These are phyloP conservation scores for Paramecium sexaurelia DNA, from an alignment of 73 alveolate genomes.

Conservation along the genomic window DNA sequence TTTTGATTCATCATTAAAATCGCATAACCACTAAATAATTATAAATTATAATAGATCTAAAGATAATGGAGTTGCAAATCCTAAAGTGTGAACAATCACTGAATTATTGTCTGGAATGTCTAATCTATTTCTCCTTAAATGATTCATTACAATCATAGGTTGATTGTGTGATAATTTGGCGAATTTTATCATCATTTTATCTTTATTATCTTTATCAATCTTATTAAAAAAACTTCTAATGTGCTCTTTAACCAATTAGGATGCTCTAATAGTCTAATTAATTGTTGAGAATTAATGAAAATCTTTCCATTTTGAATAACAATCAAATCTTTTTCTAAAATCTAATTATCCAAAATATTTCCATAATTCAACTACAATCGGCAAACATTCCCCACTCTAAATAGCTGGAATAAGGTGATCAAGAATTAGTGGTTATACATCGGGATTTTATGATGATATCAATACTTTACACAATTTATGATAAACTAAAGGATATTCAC, in stretches of 20 bases:
- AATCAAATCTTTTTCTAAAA: conserved; percentile 7
- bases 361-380: conserved; percentile 19
- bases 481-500: conserved; percentile 17
- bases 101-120: conserved; percentile 35
- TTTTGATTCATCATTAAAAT: neutral
- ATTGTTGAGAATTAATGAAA: neutral
- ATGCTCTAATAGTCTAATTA: neutral
- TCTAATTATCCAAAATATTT: conserved; percentile 9
- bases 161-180: conserved; percentile 9
- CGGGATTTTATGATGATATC: neutral
- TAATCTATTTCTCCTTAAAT: conserved; percentile 42
- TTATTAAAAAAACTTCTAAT: neutral
- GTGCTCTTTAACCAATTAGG: too few species aligned
- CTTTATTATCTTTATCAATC: conserved; percentile 14
- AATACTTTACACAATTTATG: conserved; percentile 35
- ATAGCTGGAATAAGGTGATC: conserved; percentile 1
- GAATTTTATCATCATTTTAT: conserved; percentile 49
- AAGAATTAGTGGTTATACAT: neutral
- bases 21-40: neutral
- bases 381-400: conserved; percentile 1
- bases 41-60: neutral
- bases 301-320: conserved; percentile 47
- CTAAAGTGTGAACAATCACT: conserved; percentile 34
- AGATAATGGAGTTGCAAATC: neutral
- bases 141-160: conserved; percentile 33